Base-by-base conservation (phyloP, 129 eudicot species). In the Flaveria sonorensis region DNA sequence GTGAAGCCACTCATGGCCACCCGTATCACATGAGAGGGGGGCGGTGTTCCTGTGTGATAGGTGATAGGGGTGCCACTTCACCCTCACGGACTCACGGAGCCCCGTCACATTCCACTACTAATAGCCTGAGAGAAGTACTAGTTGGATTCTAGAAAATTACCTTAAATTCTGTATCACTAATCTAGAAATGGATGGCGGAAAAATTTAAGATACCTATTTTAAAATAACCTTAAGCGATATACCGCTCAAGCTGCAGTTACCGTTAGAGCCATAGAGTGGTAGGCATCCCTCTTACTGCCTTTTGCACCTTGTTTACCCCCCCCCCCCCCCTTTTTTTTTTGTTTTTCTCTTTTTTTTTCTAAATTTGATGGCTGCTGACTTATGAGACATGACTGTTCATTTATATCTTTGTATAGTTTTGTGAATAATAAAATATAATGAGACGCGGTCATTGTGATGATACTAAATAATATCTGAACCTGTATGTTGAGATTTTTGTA, bases 401-500 rank as follows among this genome's bases (percentile, higher is more conserved):
- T 20, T 57, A 1, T 43, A 4, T 56, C 13, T 19, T 2, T 57
- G 1, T 21, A 57, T 21, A 57, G 15, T 2, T 57, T 12, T 61
- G 16, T 20, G 28, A 57, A 26, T 60, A 21, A 24, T 52, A 7
- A 13, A 42, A 68, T 32, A 32, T 64, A 30, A 62, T 64, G 13
- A 10, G 57, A 68, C 43, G 12, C 12, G 21, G 26, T 48, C 57
- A 14, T 68, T 57, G 28, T n/a, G 14, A 15, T 20, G 32, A 79
- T 28, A 47, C 6, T 32, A 47, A 30, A 47, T 30, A n/a, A 20
- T 30, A 64, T n/a, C 4, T 24, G 23, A 30, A 51, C 23, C 30
- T 79, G 30, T 48, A n/a, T 39, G 42, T 23, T 39, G 43, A 79
- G 57, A 14, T 30, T 48, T 82, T 32, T 43, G 36, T 71, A 18